Base-by-base conservation (phyloP, 2,329 filamentous ascomycete species). In the Aspergillus fijiensis region DNA sequence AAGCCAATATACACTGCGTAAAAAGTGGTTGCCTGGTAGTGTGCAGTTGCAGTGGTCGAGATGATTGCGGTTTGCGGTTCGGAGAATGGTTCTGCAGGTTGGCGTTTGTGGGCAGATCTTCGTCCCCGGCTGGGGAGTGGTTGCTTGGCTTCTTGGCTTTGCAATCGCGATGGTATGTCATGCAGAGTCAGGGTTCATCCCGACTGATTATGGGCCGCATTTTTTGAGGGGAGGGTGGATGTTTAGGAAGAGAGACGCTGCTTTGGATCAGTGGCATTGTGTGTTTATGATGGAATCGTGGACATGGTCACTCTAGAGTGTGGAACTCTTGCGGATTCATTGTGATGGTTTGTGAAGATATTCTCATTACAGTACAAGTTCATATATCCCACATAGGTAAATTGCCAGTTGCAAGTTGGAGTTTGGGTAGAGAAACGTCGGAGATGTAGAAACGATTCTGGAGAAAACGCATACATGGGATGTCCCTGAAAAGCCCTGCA, bases 401-500 rank as follows among this genome's bases (percentile, higher is more conserved):
- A 10, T 29, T 29, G 27, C 27, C 27, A 29, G 7, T 29, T 29
- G 27, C 27, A 10, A 29, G 7, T 9, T 9, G 7, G 27, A 9
- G 27, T 2, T 10, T 29, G 27, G 27, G 27, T 27, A 9, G 27
- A 29, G 27, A 29, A 9, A 29, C 27, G 27, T 29, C 27, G 7
- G 12, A 35, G 33, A 12, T 35, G 33, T 12, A 35, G 33, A 4
- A 45, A 45, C 19, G 39, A 45, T 7, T 27, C 42, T 14, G 25
- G n/a, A 6, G 39, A 51, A 47, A 19, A 29, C 7, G 42, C 21
- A 23, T 50, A 31, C 6, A 27, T 42, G 49, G 25, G 11, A 33
- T 51, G 51, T n/a, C 25, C 39, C 55, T 49, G 47, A 27, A 7
- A 27, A 51, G 42, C 51, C n/a, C 11, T 59, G 57, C 63, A 59